These are phyloP conservation scores for Podospora pseudopauciseta DNA, from an alignment of 495 filamentous ascomycete species.

Conservation along the genomic window DNA sequence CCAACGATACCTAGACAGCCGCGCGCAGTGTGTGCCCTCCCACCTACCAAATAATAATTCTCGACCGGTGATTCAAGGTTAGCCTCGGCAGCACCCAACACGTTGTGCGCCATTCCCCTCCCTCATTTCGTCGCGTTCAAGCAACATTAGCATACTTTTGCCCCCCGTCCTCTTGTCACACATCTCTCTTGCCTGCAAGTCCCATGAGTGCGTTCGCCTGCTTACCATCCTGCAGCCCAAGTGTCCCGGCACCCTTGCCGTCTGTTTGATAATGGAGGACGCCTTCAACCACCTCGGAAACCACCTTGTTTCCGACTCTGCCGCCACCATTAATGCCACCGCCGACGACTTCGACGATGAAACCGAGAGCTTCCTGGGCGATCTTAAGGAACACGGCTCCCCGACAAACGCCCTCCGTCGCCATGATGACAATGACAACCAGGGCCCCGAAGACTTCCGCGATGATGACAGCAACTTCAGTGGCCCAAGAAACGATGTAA, in stretches of 20 bases:
- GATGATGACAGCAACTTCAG: conserved; percentile 91
- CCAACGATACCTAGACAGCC: conserved; percentile 6
- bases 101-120: not conserved
- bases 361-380: conserved; percentile 33
- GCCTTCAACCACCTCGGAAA: conserved; percentile 84
- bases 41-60: conserved; percentile 10
- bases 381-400: not conserved
- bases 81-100: conserved; percentile 11
- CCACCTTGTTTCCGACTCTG: conserved; percentile 70
- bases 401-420: conserved; percentile 45
- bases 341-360: conserved; percentile 69
- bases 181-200: not conserved
- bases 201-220: not conserved
- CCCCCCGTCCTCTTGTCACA: not conserved
- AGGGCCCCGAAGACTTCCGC: conserved; percentile 82
- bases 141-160: not conserved
- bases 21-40: conserved; percentile 14
- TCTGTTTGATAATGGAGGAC: conserved; percentile 60
- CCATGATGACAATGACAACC: conserved; percentile 75
- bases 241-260: conserved; percentile 17
- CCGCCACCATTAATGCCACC: conserved; percentile 66
- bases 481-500: conserved; percentile 67
- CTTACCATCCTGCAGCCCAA: conserved; percentile 12
- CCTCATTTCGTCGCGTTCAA: not conserved
- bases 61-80: conserved; percentile 19